phyloP scores from a whole-genome alignment of 106 monocot species.

The Dendrobium huoshanense region DNA sequence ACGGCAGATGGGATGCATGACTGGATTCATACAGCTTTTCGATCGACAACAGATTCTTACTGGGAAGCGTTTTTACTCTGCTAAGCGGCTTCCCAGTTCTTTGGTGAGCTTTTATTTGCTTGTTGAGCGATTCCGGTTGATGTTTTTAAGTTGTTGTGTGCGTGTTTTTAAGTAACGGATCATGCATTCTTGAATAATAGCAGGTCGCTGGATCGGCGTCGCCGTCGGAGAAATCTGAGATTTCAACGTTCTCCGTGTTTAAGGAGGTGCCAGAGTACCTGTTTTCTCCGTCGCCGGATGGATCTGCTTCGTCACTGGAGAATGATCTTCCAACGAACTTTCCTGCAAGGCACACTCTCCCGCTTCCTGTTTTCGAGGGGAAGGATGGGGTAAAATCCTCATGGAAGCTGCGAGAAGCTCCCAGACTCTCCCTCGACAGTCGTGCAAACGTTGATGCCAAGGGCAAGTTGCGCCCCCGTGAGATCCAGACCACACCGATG shows the following conservation, averaged over 20 bases:
- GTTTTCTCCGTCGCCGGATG: background rate
- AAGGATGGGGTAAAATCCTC: conserved; percentile 34
- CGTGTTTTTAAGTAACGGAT: background rate
- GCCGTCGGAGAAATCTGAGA: conserved; percentile 73
- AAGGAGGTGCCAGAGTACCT: conserved; percentile 13
- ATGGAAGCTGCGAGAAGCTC: conserved; percentile 64
- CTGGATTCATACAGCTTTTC: conserved; percentile 86
- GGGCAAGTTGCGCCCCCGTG: conserved; percentile 37
- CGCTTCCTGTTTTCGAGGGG: conserved; percentile 43
- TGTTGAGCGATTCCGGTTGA: background rate
- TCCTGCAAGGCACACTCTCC: conserved; percentile 15
- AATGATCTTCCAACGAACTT: conserved; percentile 2
- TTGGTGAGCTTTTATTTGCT: conserved; percentile 19
- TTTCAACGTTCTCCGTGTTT: conserved; percentile 20
- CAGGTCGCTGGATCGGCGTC: conserved; percentile 54
- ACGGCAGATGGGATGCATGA: conserved; percentile 93
- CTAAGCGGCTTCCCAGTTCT: conserved; percentile 38
- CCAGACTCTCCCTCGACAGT: conserved; percentile 92
- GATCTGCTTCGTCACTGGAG: conserved; percentile 9
- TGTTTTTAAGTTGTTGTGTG: background rate
- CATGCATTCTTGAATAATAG: background rate
- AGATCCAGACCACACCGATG: conserved; percentile 37
- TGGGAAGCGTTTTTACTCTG: conserved; percentile 27
- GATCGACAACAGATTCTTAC: conserved; percentile 47
- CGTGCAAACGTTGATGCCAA: conserved; percentile 31